These are phyloP conservation scores for Neurospora sublineolata DNA, from an alignment of 495 filamentous ascomycete genomes.

Conservation along the genomic window DNA sequence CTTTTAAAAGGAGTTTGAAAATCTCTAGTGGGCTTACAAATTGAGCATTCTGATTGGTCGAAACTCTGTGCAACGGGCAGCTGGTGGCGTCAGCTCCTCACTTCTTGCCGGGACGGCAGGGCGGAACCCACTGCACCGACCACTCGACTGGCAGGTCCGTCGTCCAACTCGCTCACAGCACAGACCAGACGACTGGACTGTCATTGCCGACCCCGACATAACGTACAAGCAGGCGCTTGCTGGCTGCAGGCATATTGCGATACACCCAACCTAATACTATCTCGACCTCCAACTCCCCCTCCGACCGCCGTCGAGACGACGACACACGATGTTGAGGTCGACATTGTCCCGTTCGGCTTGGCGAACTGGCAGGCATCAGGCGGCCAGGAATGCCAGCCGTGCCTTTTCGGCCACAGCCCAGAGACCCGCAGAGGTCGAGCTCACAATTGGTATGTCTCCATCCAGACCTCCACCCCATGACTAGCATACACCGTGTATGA, in stretches of 20 bases:
- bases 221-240: not conserved
- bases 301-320: conserved; percentile 35
- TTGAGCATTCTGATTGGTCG: conserved; percentile 15
- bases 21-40: conserved; percentile 14
- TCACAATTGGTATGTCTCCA: conserved; percentile 68
- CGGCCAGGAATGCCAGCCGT: conserved; percentile 47
- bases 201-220: not conserved
- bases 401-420: conserved; percentile 62
- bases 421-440: conserved; percentile 79
- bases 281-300: conserved; percentile 21
- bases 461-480: not conserved
- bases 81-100: not conserved
- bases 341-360: conserved; percentile 76
- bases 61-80: not conserved
- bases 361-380: conserved; percentile 59
- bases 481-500: not conserved
- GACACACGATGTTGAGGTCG: conserved; percentile 70
- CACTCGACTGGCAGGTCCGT: not conserved
- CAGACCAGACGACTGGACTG: not conserved
- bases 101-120: not conserved
- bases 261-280: conserved; percentile 1
- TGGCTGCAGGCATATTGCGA: not conserved
- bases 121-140: not conserved
- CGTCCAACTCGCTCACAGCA: not conserved
- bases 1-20: conserved; percentile 10